Evolutionary conservation across 306 rosid species (phyloP), one percentile per base, ranked within the genome.

Genomic region (Senna siamea): DNA sequence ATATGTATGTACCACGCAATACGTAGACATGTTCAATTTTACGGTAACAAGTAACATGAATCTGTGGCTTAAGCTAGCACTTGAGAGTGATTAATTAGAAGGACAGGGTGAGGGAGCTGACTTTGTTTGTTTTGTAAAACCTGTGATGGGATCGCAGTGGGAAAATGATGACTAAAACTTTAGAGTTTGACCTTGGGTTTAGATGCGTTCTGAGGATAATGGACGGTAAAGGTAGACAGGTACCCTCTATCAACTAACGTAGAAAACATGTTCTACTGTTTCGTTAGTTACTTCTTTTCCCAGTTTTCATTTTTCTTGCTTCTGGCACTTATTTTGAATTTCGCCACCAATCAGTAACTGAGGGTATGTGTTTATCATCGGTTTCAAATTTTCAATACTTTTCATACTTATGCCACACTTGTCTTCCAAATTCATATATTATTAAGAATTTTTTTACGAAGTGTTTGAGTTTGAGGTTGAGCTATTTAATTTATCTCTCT

Each of bases 161-260:
- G 46, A 80, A 84, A 56, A 62, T 46, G 51, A 72, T 20, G 28
- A 71, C 60, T 75, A 23, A 75, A 47, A 59, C 1, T n/a, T 54
- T 5, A 5, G 47, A 61, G 68, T 80, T 81, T 83, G 91, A 87
- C 90, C 61, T 43, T 65, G 32, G 53, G 23, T 66, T 71, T 73
- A 48, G 55, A 47, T 66, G 43, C 28, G 59, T 26, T 61, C 15
- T 34, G 50, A 28, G 67, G 48, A 78, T 37, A 75, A 85, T 22
- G 83, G 89, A 11, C 70, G 88, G 90, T 89, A 37, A 85, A 41
- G 79, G 86, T 78, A 68, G 92, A 83, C 80, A 82, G 58, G 82
- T 83, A 71, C 76, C 76, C 85, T 62, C 60, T 70, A 87, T 87
- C 89, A 74, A 79, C 81, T 74, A 71, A 58, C 56, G 35, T 44